phyloP scores from a whole-genome alignment of 371 early-diverging fungal species.

The Mucor sp. region DNA sequence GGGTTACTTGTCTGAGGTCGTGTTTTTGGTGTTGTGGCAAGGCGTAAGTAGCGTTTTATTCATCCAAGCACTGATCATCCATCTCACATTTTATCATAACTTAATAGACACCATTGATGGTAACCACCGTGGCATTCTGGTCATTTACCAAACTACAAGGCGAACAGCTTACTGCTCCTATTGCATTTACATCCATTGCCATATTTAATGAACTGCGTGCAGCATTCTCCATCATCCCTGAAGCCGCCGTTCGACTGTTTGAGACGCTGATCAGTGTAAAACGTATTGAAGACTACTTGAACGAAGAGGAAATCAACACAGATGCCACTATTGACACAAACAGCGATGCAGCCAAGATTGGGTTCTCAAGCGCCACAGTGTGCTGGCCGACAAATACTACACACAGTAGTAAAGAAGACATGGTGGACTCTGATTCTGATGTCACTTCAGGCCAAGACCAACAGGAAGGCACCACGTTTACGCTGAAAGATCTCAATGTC shows the following conservation, averaged over 20 bases:
- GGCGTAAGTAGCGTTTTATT: slow-evolving; percentile 31
- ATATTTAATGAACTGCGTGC: slow-evolving; percentile 59
- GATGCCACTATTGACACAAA: too few species aligned
- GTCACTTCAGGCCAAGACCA: neutral
- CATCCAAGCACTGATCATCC: neutral
- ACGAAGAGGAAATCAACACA: slow-evolving; percentile 65
- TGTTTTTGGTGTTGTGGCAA: slow-evolving; percentile 37
- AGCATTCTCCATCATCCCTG: slow-evolving; percentile 61
- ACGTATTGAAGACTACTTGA: slow-evolving; percentile 74
- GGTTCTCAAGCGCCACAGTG: slow-evolving; percentile 45
- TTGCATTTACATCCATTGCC: slow-evolving; percentile 66
- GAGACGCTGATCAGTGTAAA: slow-evolving; percentile 35
- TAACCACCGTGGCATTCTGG: slow-evolving; percentile 58
- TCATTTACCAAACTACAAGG: slow-evolving; percentile 62
- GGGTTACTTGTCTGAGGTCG: slow-evolving; percentile 25
- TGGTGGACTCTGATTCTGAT: neutral
- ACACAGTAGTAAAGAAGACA: neutral
- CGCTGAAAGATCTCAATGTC: slow-evolving; percentile 48
- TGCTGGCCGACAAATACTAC: slow-evolving; percentile 15
- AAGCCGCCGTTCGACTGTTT: slow-evolving; percentile 43
- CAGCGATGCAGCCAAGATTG: slow-evolving; percentile 24
- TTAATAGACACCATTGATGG: slow-evolving; percentile 54
- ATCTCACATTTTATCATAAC: neutral
- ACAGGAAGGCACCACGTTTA: neutral
- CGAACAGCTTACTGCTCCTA: slow-evolving; percentile 57